phyloP scores from a whole-genome alignment of 352 stramenopile genomes.

The Pilasporangium apinafurcum region DNA sequence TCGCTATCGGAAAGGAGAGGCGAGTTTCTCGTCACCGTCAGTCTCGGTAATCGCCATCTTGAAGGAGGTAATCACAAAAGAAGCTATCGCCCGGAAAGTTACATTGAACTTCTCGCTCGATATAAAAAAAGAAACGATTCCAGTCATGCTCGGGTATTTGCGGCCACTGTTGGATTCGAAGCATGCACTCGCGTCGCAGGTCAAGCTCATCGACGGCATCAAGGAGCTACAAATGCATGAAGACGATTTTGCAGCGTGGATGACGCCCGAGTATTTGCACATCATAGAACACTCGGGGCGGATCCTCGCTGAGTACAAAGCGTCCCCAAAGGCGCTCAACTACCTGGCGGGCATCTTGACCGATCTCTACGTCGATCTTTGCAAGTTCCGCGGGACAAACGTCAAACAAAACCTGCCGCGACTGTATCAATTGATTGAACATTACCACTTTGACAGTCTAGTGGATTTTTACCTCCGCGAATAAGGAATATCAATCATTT shows the following conservation, averaged over 20 bases:
- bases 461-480: conserved; percentile 75
- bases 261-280: conserved; percentile 74
- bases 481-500: no score
- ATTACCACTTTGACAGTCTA: conserved; percentile 75
- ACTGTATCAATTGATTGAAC: conserved; percentile 73
- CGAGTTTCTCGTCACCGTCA: conserved; percentile 67
- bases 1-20: conserved; percentile 68
- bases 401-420: conserved; percentile 65
- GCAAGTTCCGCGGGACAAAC: conserved; percentile 78
- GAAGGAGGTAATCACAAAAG: conserved; percentile 82
- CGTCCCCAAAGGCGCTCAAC: conserved; percentile 61
- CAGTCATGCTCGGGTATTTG: conserved; percentile 59
- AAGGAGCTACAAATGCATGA: conserved; percentile 82
- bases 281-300: conserved; percentile 60
- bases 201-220: conserved; percentile 80
- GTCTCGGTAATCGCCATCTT: conserved; percentile 81
- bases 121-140: conserved; percentile 74
- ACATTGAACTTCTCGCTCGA: conserved; percentile 76
- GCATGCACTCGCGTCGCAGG: conserved; percentile 61
- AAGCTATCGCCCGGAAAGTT: conserved; percentile 72
- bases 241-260: conserved; percentile 61
- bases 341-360: conserved; percentile 77
- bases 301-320: conserved; percentile 72
- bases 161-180: conserved; percentile 63
- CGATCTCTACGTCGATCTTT: conserved; percentile 81